phyloP scores from a whole-genome alignment of 805 yeast species.

The Candida multigemmis region DNA sequence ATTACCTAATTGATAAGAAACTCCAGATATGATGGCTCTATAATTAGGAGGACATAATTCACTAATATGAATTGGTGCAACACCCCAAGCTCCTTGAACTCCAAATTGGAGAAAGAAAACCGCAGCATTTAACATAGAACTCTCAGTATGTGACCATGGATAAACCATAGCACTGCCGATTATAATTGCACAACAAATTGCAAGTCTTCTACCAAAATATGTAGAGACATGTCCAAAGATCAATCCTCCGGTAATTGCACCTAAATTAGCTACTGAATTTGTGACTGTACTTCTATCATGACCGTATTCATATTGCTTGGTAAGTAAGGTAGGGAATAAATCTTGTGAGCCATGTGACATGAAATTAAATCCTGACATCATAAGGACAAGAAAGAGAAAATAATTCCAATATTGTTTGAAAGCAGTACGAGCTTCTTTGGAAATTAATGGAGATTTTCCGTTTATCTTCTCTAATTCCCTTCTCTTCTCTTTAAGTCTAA shows the following conservation, averaged over 20 bases:
- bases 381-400: constrained; percentile 45
- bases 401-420: constrained; percentile 69
- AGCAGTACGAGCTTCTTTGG: no score
- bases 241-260: constrained; percentile 32
- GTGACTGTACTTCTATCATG: constrained; percentile 27
- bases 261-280: constrained; percentile 31
- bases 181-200: constrained; percentile 21
- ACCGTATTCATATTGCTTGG: constrained; percentile 22
- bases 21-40: constrained; percentile 55
- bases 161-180: constrained; percentile 31
- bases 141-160: constrained; percentile 26
- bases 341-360: constrained; percentile 35
- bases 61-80: constrained; percentile 51
- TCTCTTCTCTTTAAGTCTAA: constrained; percentile 20
- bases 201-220: constrained; percentile 26
- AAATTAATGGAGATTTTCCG: no score
- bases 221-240: constrained; percentile 36
- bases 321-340: constrained; percentile 31
- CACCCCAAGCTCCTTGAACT: constrained; percentile 69
- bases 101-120: constrained; percentile 53
- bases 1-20: constrained; percentile 61
- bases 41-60: constrained; percentile 57
- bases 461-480: constrained; percentile 3
- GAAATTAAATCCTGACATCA: constrained; percentile 33
- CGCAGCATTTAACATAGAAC: constrained; percentile 43